phyloP scores from a whole-genome alignment of 2,329 filamentous ascomycete genomes.

The Boeremia lycopersici region DNA sequence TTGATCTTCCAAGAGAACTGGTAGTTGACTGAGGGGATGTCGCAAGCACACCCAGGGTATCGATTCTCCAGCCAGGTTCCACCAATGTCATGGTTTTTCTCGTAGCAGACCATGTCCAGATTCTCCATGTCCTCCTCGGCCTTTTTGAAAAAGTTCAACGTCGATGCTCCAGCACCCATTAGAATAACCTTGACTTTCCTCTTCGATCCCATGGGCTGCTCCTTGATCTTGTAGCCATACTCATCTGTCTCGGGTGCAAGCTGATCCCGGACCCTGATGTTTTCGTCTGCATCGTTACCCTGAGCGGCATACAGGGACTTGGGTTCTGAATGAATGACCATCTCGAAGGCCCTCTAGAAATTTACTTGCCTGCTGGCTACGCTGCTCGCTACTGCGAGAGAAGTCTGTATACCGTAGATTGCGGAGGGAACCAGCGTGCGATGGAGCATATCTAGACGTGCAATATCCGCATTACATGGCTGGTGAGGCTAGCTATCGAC shows the following conservation, averaged over 20 bases:
- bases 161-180: constrained; percentile 53
- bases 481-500: constrained; percentile 7
- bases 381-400: neutral
- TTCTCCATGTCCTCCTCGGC: constrained; percentile 51
- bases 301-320: constrained; percentile 23
- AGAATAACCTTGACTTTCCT: constrained; percentile 48
- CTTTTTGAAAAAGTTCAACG: constrained; percentile 52
- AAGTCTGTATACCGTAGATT: neutral
- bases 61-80: constrained; percentile 52
- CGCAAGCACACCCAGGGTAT: constrained; percentile 50
- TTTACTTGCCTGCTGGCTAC: neutral
- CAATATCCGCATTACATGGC: neutral
- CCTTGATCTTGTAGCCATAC: constrained; percentile 51
- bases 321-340: constrained; percentile 29
- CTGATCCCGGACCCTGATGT: constrained; percentile 34
- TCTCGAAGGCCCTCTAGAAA: neutral
- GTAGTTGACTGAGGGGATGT: constrained; percentile 33
- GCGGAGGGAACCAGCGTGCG: neutral
- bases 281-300: constrained; percentile 33
- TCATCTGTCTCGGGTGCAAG: constrained; percentile 46
- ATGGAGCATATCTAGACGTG: neutral
- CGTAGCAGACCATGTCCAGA: constrained; percentile 51
- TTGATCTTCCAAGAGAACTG: constrained; percentile 60
- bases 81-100: constrained; percentile 49
- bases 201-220: constrained; percentile 53